Evolutionary conservation across 2,329 filamentous ascomycete species (phyloP), one percentile per base, ranked within the genome.

Genomic region (Neopestalotiopsis sp.): DNA sequence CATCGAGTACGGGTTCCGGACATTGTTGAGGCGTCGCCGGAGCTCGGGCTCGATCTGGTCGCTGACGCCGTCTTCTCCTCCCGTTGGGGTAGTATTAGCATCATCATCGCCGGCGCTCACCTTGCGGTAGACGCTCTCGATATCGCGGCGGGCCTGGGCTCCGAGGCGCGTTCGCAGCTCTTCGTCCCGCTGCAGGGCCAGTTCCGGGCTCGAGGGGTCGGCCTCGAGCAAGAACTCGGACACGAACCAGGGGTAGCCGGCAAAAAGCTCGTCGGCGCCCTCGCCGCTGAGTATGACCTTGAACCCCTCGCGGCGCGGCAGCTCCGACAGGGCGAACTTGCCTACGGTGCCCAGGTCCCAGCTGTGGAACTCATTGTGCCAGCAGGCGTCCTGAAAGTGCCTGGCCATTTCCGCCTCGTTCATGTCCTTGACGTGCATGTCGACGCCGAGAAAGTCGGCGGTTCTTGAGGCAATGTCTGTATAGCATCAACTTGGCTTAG

Each of bases 301-400:
- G 74, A 84, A 81, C 2, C 83, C 83, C 5, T 78, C 74, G 24
- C 83, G 78, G 34, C 77, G 79, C 5, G 82, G 80, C 2, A 83
- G 72, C 64, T 81, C 79, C 4, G 81, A 83, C 24, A 86, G 75
- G 20, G 82, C 80, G 68, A 79, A 82, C 67, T 85, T 85, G 40
- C 81, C 84, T 30, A 87, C 79, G 57, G 78, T 83, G 70, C 85
- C 85, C 32, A 87, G 79, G 71, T 87, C 85, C 3, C 75, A 69
- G 0, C 42, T 71, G 77, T 76, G 74, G 62, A 81, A 83, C 72
- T 87, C 85, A 17, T 69, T 67, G 61, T 68, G 66, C 64, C 73
- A 67, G 65, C 81, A 81, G 74, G 86, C 86, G 69, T 86, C 79
- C 12, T 81, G 79, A 71, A 83, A 87, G 4, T 81, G 77, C 4